Percentiles rank a stretch among this genome's conserved stretches.
These are phyloP conservation scores for Smithsoniella earleae DNA, from an alignment of 163 green algal species.

Conservation along the genomic window DNA sequence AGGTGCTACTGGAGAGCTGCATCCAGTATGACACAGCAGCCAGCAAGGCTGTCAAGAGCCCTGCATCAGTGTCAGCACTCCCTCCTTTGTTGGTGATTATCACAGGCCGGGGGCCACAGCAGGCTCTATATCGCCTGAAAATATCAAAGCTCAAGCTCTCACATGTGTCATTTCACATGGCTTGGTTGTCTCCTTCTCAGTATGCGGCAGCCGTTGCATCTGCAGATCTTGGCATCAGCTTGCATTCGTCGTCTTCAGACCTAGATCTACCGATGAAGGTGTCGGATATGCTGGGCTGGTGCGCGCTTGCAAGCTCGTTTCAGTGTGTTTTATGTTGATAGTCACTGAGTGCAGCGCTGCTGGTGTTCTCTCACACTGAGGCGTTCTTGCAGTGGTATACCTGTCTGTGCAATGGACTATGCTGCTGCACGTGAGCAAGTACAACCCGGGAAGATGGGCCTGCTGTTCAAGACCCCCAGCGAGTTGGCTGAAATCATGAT, in stretches of 20 bases:
- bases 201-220: slow-evolving; percentile 80
- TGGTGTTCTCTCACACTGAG: not conserved
- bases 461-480: slow-evolving; percentile 61
- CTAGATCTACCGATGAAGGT: slow-evolving; percentile 98
- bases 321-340: too few relatives aligned
- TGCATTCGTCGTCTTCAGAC: slow-evolving; percentile 84
- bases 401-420: slow-evolving; percentile 69
- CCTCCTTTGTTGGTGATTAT: slow-evolving; percentile 70
- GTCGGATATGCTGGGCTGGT: slow-evolving; percentile 18
- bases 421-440: slow-evolving; percentile 76
- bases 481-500: slow-evolving; percentile 58
- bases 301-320: not conserved
- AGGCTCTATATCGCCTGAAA: slow-evolving; percentile 49
- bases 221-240: slow-evolving; percentile 84
- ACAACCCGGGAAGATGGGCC: slow-evolving; percentile 52
- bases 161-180: slow-evolving; percentile 67
- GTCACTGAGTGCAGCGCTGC: too few relatives aligned
- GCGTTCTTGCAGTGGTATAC: slow-evolving; percentile 51
- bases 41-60: slow-evolving; percentile 5
- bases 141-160: slow-evolving; percentile 50
- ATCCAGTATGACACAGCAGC: slow-evolving; percentile 56
- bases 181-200: slow-evolving; percentile 82
- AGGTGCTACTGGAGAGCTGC: slow-evolving; percentile 72
- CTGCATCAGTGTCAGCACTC: not conserved
- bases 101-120: slow-evolving; percentile 73